phyloP scores from a whole-genome alignment of 495 filamentous ascomycete genomes.

The Corynascus novoguineensis region DNA sequence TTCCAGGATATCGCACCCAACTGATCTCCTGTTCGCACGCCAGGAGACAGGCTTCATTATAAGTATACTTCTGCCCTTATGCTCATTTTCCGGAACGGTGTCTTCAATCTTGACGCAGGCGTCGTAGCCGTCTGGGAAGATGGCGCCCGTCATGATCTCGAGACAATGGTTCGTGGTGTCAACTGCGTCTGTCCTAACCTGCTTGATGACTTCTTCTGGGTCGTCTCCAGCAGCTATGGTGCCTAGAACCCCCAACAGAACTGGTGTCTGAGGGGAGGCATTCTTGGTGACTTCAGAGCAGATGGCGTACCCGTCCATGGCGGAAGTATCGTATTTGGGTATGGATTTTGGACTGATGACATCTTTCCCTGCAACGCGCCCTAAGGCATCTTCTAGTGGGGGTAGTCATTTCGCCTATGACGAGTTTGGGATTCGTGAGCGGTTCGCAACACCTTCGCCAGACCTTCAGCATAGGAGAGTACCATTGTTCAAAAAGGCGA shows the following conservation, averaged over 20 bases:
- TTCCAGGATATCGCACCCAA: neutral
- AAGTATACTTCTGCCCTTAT: neutral
- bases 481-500: neutral
- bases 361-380: neutral
- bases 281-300: neutral
- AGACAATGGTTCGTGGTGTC: neutral
- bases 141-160: constrained; percentile 3
- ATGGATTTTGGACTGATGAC: neutral
- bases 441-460: neutral
- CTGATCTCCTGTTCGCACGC: neutral
- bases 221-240: neutral
- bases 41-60: neutral
- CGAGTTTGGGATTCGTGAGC: neutral
- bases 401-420: neutral
- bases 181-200: neutral
- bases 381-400: neutral
- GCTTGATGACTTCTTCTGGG: neutral
- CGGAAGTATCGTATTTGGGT: neutral
- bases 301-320: constrained; percentile 6
- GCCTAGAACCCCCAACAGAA: neutral
- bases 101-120: neutral
- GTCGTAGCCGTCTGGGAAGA: neutral
- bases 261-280: neutral
- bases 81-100: neutral
- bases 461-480: neutral